Evolutionary conservation across 371 early-diverging fungal genomes (phyloP), one percentile per base, ranked within the genome.

Genomic region (Mortierella sp.): DNA sequence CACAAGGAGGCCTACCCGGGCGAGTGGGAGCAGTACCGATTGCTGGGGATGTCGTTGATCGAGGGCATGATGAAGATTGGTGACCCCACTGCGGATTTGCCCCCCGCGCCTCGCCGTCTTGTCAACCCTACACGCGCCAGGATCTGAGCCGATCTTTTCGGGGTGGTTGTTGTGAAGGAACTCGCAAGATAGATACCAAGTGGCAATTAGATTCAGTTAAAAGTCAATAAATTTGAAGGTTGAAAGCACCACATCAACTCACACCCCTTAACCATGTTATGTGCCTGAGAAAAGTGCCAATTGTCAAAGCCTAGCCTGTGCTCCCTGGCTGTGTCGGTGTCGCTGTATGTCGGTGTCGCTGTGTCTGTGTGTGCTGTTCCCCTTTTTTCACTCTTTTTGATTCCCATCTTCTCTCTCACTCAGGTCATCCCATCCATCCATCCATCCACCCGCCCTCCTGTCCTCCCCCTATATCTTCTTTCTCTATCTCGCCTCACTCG

Each of bases 51-150:
- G 76, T 70, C 76, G 11, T 39, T 83, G 73, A 79, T 83, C 22
- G 84, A 83, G 41, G 79, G 84, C 4, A 83, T 83, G 84, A 83
- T 83, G 84, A 83, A 79, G 73, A 79, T 79, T 43, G 84, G 79
- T 5, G 82, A 77, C 44, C 77, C 71, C 10, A 82, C 78, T 0
- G 69, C 61, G 1, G 69, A 74, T 40, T 13, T 39, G 3, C 70
- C 76, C 1, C n/a, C 74, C 4, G 45, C 81, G 0, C 40, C 74
- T 1, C 75, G 78, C 40, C 82, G 78, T 40, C 77, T 83, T 14
- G 79, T 79, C 19, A 76, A 73, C 50, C 84, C 73, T 26, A 79
- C 79, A 2, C 76, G 76, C 24, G 84, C 79, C 50, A 77, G 58
- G 76, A 79, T 83, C 48, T 83, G 73, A 48, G 8, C 0, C 43